These are phyloP conservation scores for Entomortierella beljakovae DNA, from an alignment of 192 early-diverging fungal species.

Conservation along the genomic window DNA sequence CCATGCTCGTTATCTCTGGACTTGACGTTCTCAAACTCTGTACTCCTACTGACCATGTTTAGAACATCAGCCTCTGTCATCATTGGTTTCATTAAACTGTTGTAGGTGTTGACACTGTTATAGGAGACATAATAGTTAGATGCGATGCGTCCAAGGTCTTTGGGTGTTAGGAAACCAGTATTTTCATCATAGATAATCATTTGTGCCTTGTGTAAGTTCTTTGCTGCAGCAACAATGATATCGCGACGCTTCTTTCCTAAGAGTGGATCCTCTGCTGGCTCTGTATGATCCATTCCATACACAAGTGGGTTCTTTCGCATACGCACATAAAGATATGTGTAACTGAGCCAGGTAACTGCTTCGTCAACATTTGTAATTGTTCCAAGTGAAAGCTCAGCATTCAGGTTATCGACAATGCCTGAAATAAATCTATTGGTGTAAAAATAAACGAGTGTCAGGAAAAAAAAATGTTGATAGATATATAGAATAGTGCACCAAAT, in stretches of 20 bases:
- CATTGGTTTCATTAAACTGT: slow-evolving; percentile 81
- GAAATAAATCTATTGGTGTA: slow-evolving; percentile 71
- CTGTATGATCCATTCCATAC: slow-evolving; percentile 89
- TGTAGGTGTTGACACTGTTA: slow-evolving; percentile 89
- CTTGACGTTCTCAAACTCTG: slow-evolving; percentile 96
- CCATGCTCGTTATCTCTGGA: slow-evolving; percentile 88
- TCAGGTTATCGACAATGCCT: slow-evolving; percentile 93
- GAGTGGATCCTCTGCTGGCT: slow-evolving; percentile 81
- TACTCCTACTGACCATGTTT: slow-evolving; percentile 87
- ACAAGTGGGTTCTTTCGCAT: slow-evolving; percentile 96
- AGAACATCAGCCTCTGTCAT: slow-evolving; percentile 97
- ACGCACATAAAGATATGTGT: slow-evolving; percentile 96
- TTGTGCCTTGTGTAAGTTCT: slow-evolving; percentile 80
- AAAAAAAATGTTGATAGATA: neutral
- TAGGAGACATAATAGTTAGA: slow-evolving; percentile 94
- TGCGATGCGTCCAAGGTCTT: slow-evolving; percentile 93
- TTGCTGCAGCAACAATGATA: slow-evolving; percentile 82
- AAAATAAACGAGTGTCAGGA: neutral
- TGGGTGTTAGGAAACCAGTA: slow-evolving; percentile 86
- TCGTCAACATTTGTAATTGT: slow-evolving; percentile 97
- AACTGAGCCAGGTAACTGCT: slow-evolving; percentile 96
- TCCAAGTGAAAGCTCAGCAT: slow-evolving; percentile 96
- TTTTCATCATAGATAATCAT: slow-evolving; percentile 94
- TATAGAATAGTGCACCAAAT: neutral
- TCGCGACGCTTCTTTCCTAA: slow-evolving; percentile 85